These are phyloP conservation scores for Rhododendron mucronatum DNA, from an alignment of 148 eudicot genomes.

Conservation along the genomic window DNA sequence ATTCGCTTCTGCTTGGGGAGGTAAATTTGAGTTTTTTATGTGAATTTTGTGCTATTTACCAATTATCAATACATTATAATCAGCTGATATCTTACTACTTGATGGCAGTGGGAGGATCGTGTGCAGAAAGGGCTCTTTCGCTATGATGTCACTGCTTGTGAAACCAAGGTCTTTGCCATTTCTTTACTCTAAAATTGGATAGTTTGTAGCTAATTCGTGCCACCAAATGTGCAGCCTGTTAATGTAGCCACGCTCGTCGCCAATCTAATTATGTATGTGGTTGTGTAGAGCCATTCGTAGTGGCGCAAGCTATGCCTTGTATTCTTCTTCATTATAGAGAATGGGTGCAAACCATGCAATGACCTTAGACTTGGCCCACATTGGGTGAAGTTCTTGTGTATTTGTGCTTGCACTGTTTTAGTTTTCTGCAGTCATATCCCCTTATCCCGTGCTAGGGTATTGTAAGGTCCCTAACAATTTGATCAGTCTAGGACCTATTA, in stretches of 20 bases:
- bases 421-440: background rate
- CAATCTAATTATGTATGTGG: background rate
- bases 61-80: background rate
- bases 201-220: background rate
- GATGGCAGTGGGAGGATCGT: slow-evolving; percentile 89
- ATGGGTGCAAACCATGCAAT: background rate
- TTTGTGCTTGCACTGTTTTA: background rate
- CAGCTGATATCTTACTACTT: slow-evolving; percentile 12
- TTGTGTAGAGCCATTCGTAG: background rate
- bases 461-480: background rate
- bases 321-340: background rate
- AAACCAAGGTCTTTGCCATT: slow-evolving; percentile 69
- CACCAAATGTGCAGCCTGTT: background rate
- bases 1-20: slow-evolving; percentile 92
- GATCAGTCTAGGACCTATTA: background rate
- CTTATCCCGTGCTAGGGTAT: background rate
- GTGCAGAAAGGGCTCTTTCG: slow-evolving; percentile 89
- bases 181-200: background rate
- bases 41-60: background rate
- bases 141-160: slow-evolving; percentile 96
- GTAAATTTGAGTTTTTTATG: slow-evolving; percentile 33
- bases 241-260: background rate
- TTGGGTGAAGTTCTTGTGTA: background rate
- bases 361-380: background rate
- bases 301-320: background rate